Percentiles rank a stretch among this genome's conserved stretches.
Evolutionary conservation across 2,329 filamentous ascomycete species (phyloP).

Genomic region (Calonectria hawksworthii): DNA sequence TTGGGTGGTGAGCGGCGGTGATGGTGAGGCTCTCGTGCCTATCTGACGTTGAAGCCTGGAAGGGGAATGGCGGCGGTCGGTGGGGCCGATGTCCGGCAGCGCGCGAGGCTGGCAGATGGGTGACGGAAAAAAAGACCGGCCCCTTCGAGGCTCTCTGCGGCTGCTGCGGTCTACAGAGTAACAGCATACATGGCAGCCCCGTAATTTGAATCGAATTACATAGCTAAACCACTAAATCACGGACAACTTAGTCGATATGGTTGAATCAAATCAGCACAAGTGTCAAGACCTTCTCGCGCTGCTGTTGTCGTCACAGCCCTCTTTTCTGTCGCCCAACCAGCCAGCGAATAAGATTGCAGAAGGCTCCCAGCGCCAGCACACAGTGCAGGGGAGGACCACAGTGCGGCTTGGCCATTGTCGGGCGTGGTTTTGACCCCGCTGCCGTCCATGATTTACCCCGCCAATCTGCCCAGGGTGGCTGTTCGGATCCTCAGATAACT

Average conservation of each 20-base stretch:
- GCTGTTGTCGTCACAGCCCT: background rate
- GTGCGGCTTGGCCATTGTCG: background rate
- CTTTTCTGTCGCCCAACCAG: background rate
- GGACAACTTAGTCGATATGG: background rate
- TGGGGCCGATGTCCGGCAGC: constrained; percentile 6
- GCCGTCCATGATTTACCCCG: constrained; percentile 6
- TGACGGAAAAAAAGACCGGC: background rate
- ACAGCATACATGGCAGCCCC: background rate
- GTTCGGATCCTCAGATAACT: background rate
- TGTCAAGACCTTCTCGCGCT: background rate
- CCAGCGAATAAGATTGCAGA: constrained; percentile 1
- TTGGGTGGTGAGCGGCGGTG: constrained; percentile 41
- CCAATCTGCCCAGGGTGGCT: constrained; percentile 1
- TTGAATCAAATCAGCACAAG: background rate
- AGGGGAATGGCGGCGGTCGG: constrained; percentile 15
- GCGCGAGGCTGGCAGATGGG: background rate
- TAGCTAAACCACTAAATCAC: background rate
- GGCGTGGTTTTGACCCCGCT: background rate
- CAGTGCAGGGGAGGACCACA: background rate
- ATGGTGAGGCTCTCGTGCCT: constrained; percentile 42
- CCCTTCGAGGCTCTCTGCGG: background rate
- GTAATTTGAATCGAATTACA: background rate
- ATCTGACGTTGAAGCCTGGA: constrained; percentile 5
- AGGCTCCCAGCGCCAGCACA: constrained; percentile 7
- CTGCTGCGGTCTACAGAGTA: background rate